Conservation (phyloP, 2,329 filamentous ascomycete species). For the Botrytis pseudocinerea region DNA sequence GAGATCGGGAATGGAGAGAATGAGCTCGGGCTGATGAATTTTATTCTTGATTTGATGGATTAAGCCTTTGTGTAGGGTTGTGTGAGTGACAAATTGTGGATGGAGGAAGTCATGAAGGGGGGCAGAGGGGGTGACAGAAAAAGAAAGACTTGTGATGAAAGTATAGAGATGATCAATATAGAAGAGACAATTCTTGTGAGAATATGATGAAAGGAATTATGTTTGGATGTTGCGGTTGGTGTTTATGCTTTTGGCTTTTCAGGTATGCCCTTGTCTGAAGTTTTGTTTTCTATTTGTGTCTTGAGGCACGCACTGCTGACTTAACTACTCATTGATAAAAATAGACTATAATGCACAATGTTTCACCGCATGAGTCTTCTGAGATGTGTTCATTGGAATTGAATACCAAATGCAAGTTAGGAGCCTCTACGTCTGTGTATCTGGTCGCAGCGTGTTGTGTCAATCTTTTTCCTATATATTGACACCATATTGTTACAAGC, state of each 20-base stretch:
- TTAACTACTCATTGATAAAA: not conserved
- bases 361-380: accelerated
- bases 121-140: not conserved
- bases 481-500: no score
- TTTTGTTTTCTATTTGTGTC: not conserved
- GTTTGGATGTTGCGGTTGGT: not conserved
- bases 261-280: not conserved
- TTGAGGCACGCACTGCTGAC: not conserved
- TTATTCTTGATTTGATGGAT: not conserved
- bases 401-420: not conserved
- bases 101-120: not conserved
- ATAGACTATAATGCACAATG: not conserved
- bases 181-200: not conserved
- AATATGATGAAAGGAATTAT: not conserved
- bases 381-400: not conserved
- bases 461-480: no score
- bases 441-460: no score
- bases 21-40: not conserved
- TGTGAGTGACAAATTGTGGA: not conserved
- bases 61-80: no score
- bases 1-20: not conserved
- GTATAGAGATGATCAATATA: not conserved
- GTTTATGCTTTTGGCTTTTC: no score
- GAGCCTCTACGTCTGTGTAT: not conserved
- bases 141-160: not conserved